Base-by-base conservation (phyloP, 2,329 filamentous ascomycete species). In the Epichloe hybrida region DNA sequence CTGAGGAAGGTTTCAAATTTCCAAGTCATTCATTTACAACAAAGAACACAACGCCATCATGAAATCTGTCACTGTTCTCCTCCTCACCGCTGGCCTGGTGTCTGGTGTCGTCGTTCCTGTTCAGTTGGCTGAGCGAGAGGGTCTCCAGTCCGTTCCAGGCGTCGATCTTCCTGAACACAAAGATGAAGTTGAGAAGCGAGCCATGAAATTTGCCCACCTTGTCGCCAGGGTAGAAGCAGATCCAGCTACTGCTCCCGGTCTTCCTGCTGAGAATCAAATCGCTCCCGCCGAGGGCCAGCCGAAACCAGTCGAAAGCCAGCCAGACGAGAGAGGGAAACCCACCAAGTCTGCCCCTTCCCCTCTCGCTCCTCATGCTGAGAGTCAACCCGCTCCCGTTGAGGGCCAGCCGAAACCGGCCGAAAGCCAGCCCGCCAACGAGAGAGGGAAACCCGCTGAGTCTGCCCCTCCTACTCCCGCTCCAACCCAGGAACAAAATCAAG, bases 1-100 rank as follows among this genome's bases (percentile, higher is more conserved):
- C 31, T 11, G 31, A 11, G 31, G 9, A 31, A 31, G 31, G 3
- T 0, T 50, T 45, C 37, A 38, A 2, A n/a, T n/a, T 3, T n/a
- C 37, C 37, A 38, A 38, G 37, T 6, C 37, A 44, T 20, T 27
- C 2, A 4, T 20, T 45, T 23, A 12, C 41, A 11, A 17, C 37
- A 7, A 15, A 27, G 46, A 39, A 41, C 38, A 27, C 5, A 36
- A 9, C 47, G 41, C 44, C 55, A 59, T 50, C 48, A 64, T 64
- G 62, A 64, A 59, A 58, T 59, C 61, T 39, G 51, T 55, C 52
- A 55, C 59, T 40, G 38, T 64, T 27, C 52, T 64, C 46, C 54
- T 63, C 38, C 34, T 64, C 37, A 56, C 62, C 34, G 58, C 58
- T 53, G 61, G 62, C 56, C 58, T 64, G 58, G 62, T 57, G 52